Evolutionary conservation across 306 rosid genomes (phyloP).

Genomic region (Vigna trinervia): DNA sequence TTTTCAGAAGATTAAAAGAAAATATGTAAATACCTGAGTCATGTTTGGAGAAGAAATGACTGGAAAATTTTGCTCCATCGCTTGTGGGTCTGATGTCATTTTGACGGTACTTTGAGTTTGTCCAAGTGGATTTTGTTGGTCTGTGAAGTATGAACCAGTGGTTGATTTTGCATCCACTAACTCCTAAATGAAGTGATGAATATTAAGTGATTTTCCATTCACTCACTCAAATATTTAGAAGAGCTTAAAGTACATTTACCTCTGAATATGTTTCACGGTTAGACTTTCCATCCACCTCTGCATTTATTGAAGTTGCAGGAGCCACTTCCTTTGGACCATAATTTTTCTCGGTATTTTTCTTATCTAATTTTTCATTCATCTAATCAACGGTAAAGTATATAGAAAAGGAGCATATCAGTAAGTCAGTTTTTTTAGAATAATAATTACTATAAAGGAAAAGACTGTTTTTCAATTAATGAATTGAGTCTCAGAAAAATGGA

Average conservation of each 20-base stretch:
- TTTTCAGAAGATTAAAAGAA: too few relatives aligned
- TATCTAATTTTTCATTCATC: not conserved
- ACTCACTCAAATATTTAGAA: too few relatives aligned
- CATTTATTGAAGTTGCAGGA: too few relatives aligned
- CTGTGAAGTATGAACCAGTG: too few relatives aligned
- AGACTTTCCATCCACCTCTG: not conserved
- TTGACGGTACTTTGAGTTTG: too few relatives aligned
- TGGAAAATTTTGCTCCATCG: not conserved
- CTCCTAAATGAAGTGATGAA: too few relatives aligned
- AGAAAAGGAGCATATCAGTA: not conserved
- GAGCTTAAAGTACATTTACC: not conserved
- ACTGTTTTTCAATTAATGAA: not conserved
- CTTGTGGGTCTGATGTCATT: not conserved
- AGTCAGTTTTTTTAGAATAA: not conserved
- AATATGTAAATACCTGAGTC: not conserved
- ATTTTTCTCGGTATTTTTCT: not conserved
- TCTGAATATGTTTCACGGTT: not conserved
- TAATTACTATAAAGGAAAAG: too few relatives aligned
- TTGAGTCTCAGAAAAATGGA: not conserved
- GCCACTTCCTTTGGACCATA: too few relatives aligned
- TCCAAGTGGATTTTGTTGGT: too few relatives aligned
- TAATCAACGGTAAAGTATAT: not conserved
- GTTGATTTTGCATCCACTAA: too few relatives aligned
- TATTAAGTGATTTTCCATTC: too few relatives aligned
- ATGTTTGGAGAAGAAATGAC: not conserved